Evolutionary conservation across 2,329 filamentous ascomycete genomes (phyloP).

Genomic region (Kalaharituber pfeilii): DNA sequence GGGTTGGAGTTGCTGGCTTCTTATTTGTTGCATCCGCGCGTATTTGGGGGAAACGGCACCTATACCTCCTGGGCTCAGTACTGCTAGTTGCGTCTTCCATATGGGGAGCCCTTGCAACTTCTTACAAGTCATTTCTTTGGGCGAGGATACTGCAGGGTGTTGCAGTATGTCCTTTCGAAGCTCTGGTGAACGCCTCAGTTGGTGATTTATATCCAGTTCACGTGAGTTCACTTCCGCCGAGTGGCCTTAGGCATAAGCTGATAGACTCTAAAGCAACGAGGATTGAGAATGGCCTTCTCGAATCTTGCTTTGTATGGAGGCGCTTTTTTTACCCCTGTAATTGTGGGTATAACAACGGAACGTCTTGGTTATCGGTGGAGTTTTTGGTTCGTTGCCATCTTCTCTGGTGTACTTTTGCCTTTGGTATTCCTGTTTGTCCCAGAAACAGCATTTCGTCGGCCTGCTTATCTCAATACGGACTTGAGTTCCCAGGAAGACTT

Average conservation of each 20-base stretch:
- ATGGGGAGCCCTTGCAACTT: conserved; percentile 53
- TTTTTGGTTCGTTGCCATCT: conserved; percentile 78
- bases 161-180: conserved; percentile 74
- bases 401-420: conserved; percentile 52
- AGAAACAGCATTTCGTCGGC: conserved; percentile 62
- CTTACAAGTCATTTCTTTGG: conserved; percentile 56
- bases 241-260: neutral
- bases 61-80: conserved; percentile 61
- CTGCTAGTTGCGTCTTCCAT: conserved; percentile 56
- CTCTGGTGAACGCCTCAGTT: conserved; percentile 70
- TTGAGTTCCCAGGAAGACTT: conserved; percentile 30
- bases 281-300: conserved; percentile 68
- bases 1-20: conserved; percentile 59
- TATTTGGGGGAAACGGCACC: conserved; percentile 82
- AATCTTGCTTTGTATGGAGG: conserved; percentile 55
- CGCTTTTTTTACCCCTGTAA: conserved; percentile 65
- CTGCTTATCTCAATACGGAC: conserved; percentile 52
- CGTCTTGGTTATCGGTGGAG: conserved; percentile 69
- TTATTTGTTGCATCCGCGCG: conserved; percentile 75
- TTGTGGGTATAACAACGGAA: conserved; percentile 70
- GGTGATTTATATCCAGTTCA: conserved; percentile 86
- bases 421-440: conserved; percentile 56
- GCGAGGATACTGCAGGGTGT: conserved; percentile 74
- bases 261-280: conserved; percentile 40
- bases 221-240: conserved; percentile 23